These are phyloP conservation scores for Dicorynia guianensis DNA, from an alignment of 306 rosid genomes.

Conservation along the genomic window DNA sequence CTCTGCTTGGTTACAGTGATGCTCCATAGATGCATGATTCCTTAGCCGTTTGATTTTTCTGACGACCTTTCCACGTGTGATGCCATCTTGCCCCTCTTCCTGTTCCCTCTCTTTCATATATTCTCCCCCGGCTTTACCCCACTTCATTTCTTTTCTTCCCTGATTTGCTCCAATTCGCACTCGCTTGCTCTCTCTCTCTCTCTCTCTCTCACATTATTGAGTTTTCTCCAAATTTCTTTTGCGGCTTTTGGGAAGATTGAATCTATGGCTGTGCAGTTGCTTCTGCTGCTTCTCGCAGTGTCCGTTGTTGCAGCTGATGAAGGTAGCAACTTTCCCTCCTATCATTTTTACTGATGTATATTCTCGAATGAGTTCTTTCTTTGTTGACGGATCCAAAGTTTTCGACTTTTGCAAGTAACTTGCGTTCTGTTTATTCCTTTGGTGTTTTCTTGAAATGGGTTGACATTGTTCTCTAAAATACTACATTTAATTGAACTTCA, in stretches of 20 bases:
- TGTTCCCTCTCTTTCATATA: slow-evolving; percentile 14
- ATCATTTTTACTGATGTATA: slow-evolving; percentile 3
- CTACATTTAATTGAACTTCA: slow-evolving; percentile 18
- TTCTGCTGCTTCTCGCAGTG: slow-evolving; percentile 57
- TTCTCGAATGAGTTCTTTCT: slow-evolving; percentile 1
- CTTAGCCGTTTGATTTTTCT: slow-evolving; percentile 49
- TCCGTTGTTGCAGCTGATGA: slow-evolving; percentile 63
- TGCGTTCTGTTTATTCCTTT: slow-evolving; percentile 25
- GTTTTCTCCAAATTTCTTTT: slow-evolving; percentile 30
- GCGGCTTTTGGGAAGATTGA: slow-evolving; percentile 8
- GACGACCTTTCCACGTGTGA: slow-evolving; percentile 52
- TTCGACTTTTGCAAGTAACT: neutral
- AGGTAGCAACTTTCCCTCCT: slow-evolving; percentile 48
- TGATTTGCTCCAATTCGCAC: slow-evolving; percentile 27
- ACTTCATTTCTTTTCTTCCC: slow-evolving; percentile 38
- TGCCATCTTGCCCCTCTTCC: slow-evolving; percentile 26
- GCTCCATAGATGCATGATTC: slow-evolving; percentile 23
- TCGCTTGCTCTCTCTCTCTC: neutral
- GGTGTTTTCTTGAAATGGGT: neutral
- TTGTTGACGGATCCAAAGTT: neutral
- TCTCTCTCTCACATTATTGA: slow-evolving; percentile 31
- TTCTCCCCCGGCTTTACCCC: slow-evolving; percentile 44
- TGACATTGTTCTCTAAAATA: slow-evolving; percentile 25
- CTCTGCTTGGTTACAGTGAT: slow-evolving; percentile 21
- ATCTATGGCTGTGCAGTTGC: slow-evolving; percentile 56